Percentiles rank a stretch among this genome's conserved stretches.
phyloP scores from a whole-genome alignment of 352 stramenopile species.

The Globisporangium cylindrosporum region DNA sequence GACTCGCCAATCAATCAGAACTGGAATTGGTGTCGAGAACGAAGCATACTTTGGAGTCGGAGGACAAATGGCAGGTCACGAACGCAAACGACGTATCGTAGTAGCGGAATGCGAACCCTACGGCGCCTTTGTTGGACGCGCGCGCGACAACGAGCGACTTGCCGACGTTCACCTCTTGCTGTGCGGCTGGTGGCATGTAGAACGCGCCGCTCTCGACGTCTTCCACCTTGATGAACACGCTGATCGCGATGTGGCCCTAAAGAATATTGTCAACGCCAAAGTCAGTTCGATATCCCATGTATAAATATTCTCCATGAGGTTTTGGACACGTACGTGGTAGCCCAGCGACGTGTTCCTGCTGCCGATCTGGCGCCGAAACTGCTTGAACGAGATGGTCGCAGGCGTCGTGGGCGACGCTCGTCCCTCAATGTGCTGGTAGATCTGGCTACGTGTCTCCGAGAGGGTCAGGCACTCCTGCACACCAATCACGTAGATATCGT shows the following conservation, averaged over 20 bases:
- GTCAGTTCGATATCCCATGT: background rate
- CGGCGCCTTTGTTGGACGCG: slow-evolving; percentile 89
- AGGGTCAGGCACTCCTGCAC: slow-evolving; percentile 89
- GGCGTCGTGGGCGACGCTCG: slow-evolving; percentile 22
- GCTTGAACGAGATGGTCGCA: slow-evolving; percentile 32
- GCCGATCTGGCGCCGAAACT: slow-evolving; percentile 80
- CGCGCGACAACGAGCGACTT: slow-evolving; percentile 75
- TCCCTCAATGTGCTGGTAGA: slow-evolving; percentile 66
- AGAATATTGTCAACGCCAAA: background rate
- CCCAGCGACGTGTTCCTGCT: slow-evolving; percentile 76
- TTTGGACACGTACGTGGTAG: slow-evolving; percentile 50
- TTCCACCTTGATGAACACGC: slow-evolving; percentile 65
- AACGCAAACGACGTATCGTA: slow-evolving; percentile 87
- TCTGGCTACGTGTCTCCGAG: slow-evolving; percentile 49
- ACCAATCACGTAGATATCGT: slow-evolving; percentile 90
- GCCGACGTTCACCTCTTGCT: slow-evolving; percentile 63
- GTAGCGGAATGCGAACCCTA: slow-evolving; percentile 85
- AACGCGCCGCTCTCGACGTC: slow-evolving; percentile 75
- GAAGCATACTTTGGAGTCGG: slow-evolving; percentile 57
- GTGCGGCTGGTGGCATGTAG: slow-evolving; percentile 72
- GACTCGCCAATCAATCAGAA: background rate
- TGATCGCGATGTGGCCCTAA: slow-evolving; percentile 84
- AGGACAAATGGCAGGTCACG: slow-evolving; percentile 85
- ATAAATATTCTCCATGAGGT: too few relatives aligned
- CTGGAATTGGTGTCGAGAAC: background rate